Conservation (phyloP, 1,284 basidiomycete species). For the Apiotrichum veenhuisii region DNA sequence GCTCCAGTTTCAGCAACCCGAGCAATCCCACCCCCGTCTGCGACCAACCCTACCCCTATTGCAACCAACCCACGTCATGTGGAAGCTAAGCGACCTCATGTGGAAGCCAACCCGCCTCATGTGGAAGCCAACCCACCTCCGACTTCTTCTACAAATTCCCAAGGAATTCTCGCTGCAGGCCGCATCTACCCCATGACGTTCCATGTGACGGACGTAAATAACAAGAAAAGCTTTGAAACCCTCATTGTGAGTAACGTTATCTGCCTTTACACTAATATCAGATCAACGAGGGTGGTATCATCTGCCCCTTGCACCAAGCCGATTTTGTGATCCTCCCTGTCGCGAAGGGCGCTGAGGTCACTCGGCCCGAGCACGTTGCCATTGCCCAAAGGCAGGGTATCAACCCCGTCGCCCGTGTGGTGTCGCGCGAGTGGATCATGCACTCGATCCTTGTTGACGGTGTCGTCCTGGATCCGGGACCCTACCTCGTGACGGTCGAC, state of each 20-base stretch:
- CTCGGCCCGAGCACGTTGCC: not conserved
- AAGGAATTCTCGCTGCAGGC: not conserved
- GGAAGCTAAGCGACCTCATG: too few relatives aligned
- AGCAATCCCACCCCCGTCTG: too few relatives aligned
- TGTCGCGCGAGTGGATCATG: slow-evolving; percentile 4
- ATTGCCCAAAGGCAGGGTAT: not conserved
- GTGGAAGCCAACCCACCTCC: not conserved
- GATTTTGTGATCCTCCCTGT: slow-evolving; percentile 1
- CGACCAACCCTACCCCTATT: too few relatives aligned
- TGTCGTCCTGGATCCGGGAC: not conserved
- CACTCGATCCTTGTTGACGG: not conserved
- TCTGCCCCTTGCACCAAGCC: not conserved
- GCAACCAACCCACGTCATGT: too few relatives aligned
- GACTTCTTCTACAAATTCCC: not conserved
- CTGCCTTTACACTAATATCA: not conserved
- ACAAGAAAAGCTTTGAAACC: not conserved
- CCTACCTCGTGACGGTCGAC: not conserved
- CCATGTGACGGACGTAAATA: not conserved
- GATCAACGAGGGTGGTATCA: not conserved
- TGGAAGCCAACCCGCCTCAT: too few relatives aligned
- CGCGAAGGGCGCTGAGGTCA: not conserved
- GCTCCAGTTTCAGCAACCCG: too few relatives aligned
- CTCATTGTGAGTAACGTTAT: not conserved
- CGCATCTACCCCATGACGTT: not conserved
- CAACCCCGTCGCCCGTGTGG: not conserved